A percentile compares a stretch with the other conserved stretches of the same genome.
Evolutionary conservation across 1,284 basidiomycete species (phyloP).

Genomic region (Rhodofomes roseus): DNA sequence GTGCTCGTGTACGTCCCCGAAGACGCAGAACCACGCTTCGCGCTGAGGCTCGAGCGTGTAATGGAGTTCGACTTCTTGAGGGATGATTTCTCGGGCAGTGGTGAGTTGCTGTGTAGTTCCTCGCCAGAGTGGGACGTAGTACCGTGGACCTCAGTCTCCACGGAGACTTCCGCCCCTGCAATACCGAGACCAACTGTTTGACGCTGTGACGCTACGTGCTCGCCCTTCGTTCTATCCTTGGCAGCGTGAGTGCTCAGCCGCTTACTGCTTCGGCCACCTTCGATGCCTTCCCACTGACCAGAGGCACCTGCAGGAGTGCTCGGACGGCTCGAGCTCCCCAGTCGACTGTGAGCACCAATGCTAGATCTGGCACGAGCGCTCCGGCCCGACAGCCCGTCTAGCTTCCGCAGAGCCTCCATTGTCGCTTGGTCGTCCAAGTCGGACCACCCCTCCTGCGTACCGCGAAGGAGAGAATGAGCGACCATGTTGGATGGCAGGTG

Average conservation of each 20-base stretch:
- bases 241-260: constrained; percentile 38
- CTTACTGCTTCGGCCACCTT: constrained; percentile 48
- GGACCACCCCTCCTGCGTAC: constrained; percentile 83
- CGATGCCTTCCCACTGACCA: constrained; percentile 67
- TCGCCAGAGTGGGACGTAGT: constrained; percentile 44
- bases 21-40: constrained; percentile 85
- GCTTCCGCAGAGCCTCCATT: constrained; percentile 86
- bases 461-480: constrained; percentile 74
- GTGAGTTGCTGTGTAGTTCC: constrained; percentile 38
- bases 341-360: constrained; percentile 58
- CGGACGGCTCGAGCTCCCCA: constrained; percentile 59
- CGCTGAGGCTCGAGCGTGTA: constrained; percentile 66
- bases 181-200: constrained; percentile 36
- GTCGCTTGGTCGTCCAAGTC: constrained; percentile 85
- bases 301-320: constrained; percentile 62
- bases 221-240: constrained; percentile 25
- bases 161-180: constrained; percentile 29
- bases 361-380: constrained; percentile 58
- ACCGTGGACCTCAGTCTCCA: constrained; percentile 33
- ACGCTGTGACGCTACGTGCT: constrained; percentile 24
- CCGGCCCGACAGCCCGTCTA: constrained; percentile 86
- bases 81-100: constrained; percentile 51
- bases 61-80: constrained; percentile 56
- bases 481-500: constrained; percentile 59
- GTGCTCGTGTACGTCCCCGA: constrained; percentile 82